Conservation (phyloP, 805 yeast genomes). For the Lipomyces orientalis region DNA sequence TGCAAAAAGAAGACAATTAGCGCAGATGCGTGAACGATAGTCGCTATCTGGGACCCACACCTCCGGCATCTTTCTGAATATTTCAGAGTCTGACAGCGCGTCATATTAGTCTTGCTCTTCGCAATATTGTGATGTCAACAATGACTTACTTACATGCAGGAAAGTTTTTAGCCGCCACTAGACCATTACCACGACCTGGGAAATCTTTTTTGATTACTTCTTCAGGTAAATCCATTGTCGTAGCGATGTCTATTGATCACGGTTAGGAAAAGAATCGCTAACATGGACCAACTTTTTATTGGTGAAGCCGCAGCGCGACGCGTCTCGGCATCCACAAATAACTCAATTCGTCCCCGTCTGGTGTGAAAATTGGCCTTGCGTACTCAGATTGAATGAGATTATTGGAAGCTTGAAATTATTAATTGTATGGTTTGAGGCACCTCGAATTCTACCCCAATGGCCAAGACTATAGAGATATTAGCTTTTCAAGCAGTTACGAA, state of each 20-base stretch:
- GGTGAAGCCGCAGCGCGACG: no score
- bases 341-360: no score
- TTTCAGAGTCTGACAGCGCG: constrained; percentile 2
- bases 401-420: no score
- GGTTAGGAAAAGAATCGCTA: no score
- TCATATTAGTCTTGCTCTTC: neutral
- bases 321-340: no score
- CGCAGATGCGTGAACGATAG: constrained; percentile 14
- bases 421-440: no score
- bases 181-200: constrained; percentile 13
- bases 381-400: no score
- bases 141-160: constrained; percentile 5
- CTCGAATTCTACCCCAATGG: no score
- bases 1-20: constrained; percentile 13
- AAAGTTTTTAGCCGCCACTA: constrained; percentile 6
- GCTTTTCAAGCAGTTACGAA: no score
- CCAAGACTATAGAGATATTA: no score
- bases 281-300: no score
- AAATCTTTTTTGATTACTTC: neutral
- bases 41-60: constrained; percentile 16
- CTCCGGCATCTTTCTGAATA: constrained; percentile 1
- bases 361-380: no score
- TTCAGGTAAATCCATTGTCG: neutral
- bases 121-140: neutral
- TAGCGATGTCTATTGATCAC: neutral